Percentiles rank a stretch among this genome's conserved stretches.
Evolutionary conservation across 192 early-diverging fungal genomes (phyloP).

Genomic region (Mortierella claussenii): DNA sequence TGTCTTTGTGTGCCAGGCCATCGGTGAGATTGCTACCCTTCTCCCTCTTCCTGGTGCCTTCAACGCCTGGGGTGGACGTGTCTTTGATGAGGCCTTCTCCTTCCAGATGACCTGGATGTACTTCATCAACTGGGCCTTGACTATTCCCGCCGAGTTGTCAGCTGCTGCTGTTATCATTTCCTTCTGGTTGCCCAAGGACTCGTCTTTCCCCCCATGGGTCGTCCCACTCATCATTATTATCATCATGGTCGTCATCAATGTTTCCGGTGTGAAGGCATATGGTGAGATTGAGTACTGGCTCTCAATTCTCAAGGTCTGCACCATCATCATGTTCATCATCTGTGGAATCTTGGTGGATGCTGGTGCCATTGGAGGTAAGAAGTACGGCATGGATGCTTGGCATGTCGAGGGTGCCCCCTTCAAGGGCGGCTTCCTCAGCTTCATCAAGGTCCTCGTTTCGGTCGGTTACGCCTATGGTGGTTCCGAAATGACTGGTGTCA

Average conservation of each 20-base stretch:
- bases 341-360: constrained; percentile 81
- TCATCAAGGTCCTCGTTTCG: constrained; percentile 73
- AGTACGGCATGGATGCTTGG: constrained; percentile 72
- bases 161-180: constrained; percentile 80
- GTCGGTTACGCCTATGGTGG: constrained; percentile 91
- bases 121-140: constrained; percentile 70
- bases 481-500: constrained; percentile 90
- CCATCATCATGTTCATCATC: constrained; percentile 85
- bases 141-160: constrained; percentile 76
- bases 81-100: constrained; percentile 83
- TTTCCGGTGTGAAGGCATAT: constrained; percentile 72
- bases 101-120: constrained; percentile 80
- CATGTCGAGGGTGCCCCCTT: constrained; percentile 69
- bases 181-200: constrained; percentile 56
- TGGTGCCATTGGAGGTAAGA: constrained; percentile 68
- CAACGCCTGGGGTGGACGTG: constrained; percentile 79
- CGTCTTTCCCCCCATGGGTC: constrained; percentile 44
- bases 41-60: constrained; percentile 87
- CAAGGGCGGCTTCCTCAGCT: constrained; percentile 65
- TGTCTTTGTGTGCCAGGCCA: constrained; percentile 76
- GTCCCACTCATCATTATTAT: constrained; percentile 60
- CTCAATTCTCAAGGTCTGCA: constrained; percentile 69
- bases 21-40: constrained; percentile 89
- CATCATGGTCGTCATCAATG: constrained; percentile 72
- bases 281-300: constrained; percentile 86